Conservation (phyloP, 768 basidiomycete species). For the Amanita molliuscula region DNA sequence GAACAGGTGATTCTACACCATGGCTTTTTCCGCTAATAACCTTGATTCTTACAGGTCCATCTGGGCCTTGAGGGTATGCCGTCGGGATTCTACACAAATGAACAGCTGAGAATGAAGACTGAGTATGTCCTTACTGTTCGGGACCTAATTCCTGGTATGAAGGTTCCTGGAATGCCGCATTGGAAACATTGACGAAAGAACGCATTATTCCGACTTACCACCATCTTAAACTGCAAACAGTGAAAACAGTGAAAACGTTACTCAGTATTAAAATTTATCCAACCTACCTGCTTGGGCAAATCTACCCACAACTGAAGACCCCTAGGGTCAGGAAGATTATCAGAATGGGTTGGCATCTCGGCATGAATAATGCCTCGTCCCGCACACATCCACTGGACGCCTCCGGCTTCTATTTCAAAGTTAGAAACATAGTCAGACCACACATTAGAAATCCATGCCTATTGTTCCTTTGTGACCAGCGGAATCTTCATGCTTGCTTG, state of each 20-base stretch:
- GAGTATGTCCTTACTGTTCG: conserved; percentile 32
- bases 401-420: conserved; percentile 44
- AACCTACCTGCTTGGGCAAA: conserved; percentile 53
- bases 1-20: conserved; percentile 79
- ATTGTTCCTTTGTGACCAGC: conserved; percentile 76
- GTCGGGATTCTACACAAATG: conserved; percentile 45
- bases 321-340: conserved; percentile 58
- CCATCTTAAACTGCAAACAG: conserved; percentile 59
- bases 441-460: conserved; percentile 15
- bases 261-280: conserved; percentile 10
- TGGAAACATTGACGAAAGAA: neutral
- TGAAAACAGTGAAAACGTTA: conserved; percentile 12
- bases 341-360: conserved; percentile 77
- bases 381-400: conserved; percentile 94
- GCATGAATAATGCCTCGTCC: conserved; percentile 75
- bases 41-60: conserved; percentile 62
- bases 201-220: conserved; percentile 22
- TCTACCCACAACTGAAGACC: conserved; percentile 89
- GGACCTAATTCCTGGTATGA: conserved; percentile 77
- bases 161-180: conserved; percentile 39
- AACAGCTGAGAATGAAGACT: neutral
- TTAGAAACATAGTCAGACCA: neutral
- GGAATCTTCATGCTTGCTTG: conserved; percentile 85
- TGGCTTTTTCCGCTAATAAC: conserved; percentile 88
- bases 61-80: conserved; percentile 59